A percentile compares a stretch with the other conserved stretches of the same genome.
Conservation (phyloP, 371 early-diverging fungal genomes). For the Cladochytrium tenue region DNA sequence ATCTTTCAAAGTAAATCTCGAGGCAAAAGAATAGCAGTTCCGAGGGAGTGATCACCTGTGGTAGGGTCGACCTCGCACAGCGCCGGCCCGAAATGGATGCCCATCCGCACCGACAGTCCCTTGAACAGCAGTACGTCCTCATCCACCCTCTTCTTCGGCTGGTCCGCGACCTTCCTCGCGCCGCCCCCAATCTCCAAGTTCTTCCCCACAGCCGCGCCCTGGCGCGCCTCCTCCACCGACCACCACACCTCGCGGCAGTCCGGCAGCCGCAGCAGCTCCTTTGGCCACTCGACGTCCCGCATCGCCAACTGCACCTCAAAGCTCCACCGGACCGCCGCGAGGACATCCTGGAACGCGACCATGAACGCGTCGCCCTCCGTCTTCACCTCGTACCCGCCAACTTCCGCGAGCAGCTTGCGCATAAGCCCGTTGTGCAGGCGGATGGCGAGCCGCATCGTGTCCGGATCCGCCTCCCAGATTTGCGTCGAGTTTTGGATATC, state of each 20-base stretch:
- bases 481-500: constrained; percentile 93
- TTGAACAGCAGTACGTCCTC: constrained; percentile 66
- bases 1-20: too few species aligned
- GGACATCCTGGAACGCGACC: constrained; percentile 87
- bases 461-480: constrained; percentile 88
- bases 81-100: constrained; percentile 90
- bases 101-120: constrained; percentile 93
- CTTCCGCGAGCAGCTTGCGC: constrained; percentile 77
- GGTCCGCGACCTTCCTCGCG: background rate
- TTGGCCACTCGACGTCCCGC: constrained; percentile 88
- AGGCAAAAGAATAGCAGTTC: background rate
- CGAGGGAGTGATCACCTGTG: constrained; percentile 39
- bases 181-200: too few species aligned
- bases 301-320: constrained; percentile 84
- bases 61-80: constrained; percentile 89
- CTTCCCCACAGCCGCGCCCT: constrained; percentile 27
- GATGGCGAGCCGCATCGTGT: constrained; percentile 87
- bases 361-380: constrained; percentile 97
- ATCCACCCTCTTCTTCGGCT: constrained; percentile 3
- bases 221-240: constrained; percentile 6
- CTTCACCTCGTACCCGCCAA: constrained; percentile 95
- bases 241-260: constrained; percentile 78
- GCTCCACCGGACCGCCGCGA: constrained; percentile 88
- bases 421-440: constrained; percentile 85
- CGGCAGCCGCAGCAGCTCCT: constrained; percentile 76